Conservation (phyloP, 768 basidiomycete species). For the Trametes coccinea region DNA sequence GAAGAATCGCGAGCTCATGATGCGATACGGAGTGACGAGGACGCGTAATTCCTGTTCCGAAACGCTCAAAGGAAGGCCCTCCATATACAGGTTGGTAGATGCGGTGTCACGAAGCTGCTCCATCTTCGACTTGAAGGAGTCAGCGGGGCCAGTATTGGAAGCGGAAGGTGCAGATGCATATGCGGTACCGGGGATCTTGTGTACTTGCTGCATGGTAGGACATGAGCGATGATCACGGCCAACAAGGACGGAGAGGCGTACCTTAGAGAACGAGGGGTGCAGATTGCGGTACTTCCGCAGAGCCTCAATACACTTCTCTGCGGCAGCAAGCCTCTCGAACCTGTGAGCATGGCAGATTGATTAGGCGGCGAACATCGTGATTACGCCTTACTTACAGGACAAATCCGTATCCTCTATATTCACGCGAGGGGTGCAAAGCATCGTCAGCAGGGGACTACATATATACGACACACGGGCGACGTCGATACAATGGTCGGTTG, state of each 20-base stretch:
- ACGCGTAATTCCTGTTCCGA: slow-evolving; percentile 68
- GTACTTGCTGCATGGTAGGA: slow-evolving; percentile 48
- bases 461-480: not conserved
- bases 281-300: slow-evolving; percentile 73
- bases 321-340: slow-evolving; percentile 65
- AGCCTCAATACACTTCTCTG: slow-evolving; percentile 71
- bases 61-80: slow-evolving; percentile 73
- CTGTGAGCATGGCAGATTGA: slow-evolving; percentile 37
- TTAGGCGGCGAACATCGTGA: not conserved
- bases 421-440: not conserved
- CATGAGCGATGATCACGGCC: no score
- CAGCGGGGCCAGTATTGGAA: slow-evolving; percentile 29
- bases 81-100: slow-evolving; percentile 82
- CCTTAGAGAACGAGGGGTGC: slow-evolving; percentile 88
- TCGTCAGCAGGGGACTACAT: not conserved
- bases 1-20: slow-evolving; percentile 78
- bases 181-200: slow-evolving; percentile 78
- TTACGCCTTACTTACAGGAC: slow-evolving; percentile 55
- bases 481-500: no score
- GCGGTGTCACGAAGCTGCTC: slow-evolving; percentile 63
- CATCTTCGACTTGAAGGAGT: slow-evolving; percentile 77
- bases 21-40: slow-evolving; percentile 68
- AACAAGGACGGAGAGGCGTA: slow-evolving; percentile 27
- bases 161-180: slow-evolving; percentile 42
- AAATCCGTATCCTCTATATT: slow-evolving; percentile 70